Evolutionary conservation across 768 basidiomycete genomes (phyloP).

Genomic region (Amyloporia xantha): DNA sequence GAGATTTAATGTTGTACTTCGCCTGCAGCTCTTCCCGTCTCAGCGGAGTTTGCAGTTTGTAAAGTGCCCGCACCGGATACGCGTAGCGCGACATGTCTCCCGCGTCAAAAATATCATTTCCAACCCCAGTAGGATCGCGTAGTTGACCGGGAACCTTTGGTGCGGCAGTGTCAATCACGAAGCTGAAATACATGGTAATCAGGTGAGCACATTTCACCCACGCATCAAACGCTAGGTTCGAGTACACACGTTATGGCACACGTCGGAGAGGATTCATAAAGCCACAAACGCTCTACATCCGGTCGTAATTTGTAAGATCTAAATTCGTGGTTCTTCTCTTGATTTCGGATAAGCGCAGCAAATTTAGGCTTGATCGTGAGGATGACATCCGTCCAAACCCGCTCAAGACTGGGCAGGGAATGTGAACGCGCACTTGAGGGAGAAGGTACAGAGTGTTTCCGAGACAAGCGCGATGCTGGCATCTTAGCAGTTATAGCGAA

Average conservation of each 20-base stretch:
- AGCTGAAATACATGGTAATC: slow-evolving; percentile 14
- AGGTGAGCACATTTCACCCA: no score
- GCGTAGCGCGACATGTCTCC: slow-evolving; percentile 27
- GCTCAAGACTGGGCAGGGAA: slow-evolving; percentile 11
- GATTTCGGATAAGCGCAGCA: slow-evolving; percentile 23
- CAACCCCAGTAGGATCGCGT: slow-evolving; percentile 25
- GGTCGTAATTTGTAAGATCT: slow-evolving; percentile 26
- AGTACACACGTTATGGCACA: slow-evolving; percentile 26
- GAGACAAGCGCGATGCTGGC: no score
- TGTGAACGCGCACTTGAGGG: no score
- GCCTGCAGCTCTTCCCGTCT: slow-evolving; percentile 17
- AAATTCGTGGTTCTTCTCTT: slow-evolving; percentile 33
- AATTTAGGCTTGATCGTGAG: slow-evolving; percentile 28
- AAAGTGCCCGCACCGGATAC: slow-evolving; percentile 25
- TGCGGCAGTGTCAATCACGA: slow-evolving; percentile 21
- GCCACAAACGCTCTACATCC: slow-evolving; percentile 26
- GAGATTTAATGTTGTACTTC: slow-evolving; percentile 17
- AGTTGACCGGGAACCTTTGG: slow-evolving; percentile 30
- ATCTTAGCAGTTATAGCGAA: no score
- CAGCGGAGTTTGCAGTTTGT: slow-evolving; percentile 21
- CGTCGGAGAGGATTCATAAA: slow-evolving; percentile 24
- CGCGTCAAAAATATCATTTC: slow-evolving; percentile 32
- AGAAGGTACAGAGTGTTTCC: no score
- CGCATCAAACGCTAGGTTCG: no score
- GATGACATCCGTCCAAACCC: slow-evolving; percentile 27